These are phyloP conservation scores for Saturnispora sanitii DNA, from an alignment of 805 yeast genomes.

Conservation along the genomic window DNA sequence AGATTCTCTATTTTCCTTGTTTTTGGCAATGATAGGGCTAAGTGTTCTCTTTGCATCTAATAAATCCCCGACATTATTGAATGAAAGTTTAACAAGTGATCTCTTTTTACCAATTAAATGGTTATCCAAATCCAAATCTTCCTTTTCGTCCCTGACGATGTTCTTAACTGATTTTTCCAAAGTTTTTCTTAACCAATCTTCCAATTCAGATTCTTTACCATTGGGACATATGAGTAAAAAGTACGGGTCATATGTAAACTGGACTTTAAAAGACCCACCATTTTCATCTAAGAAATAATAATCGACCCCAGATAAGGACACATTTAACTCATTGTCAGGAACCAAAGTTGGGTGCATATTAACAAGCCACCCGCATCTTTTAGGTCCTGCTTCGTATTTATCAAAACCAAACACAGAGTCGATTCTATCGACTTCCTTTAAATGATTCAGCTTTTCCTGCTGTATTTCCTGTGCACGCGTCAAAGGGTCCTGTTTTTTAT, in stretches of 20 bases:
- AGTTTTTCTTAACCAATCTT: constrained; percentile 64
- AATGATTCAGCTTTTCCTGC: constrained; percentile 39
- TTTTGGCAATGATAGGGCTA: constrained; percentile 60
- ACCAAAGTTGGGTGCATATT: constrained; percentile 87
- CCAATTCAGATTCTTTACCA: constrained; percentile 63
- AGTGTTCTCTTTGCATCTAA: constrained; percentile 62
- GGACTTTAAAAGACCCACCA: constrained; percentile 90
- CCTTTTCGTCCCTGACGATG: constrained; percentile 50
- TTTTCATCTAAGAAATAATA: constrained; percentile 91
- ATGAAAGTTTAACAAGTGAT: constrained; percentile 54
- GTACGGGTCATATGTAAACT: constrained; percentile 79
- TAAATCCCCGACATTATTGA: constrained; percentile 67
- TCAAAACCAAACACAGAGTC: constrained; percentile 87
- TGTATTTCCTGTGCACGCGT: constrained; percentile 9
- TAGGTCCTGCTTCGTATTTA: constrained; percentile 61
- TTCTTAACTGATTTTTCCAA: constrained; percentile 57
- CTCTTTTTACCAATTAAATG: constrained; percentile 73
- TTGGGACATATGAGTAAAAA: constrained; percentile 61
- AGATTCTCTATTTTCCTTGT: constrained; percentile 50
- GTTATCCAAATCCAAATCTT: constrained; percentile 74
- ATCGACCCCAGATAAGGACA: constrained; percentile 86
- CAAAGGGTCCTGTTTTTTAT: background rate
- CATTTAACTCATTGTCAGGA: constrained; percentile 43
- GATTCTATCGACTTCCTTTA: constrained; percentile 51
- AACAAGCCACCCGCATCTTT: constrained; percentile 77